These are phyloP conservation scores for Saccharum hybrid DNA, from an alignment of 202 grass and related monocot genomes.

Conservation along the genomic window DNA sequence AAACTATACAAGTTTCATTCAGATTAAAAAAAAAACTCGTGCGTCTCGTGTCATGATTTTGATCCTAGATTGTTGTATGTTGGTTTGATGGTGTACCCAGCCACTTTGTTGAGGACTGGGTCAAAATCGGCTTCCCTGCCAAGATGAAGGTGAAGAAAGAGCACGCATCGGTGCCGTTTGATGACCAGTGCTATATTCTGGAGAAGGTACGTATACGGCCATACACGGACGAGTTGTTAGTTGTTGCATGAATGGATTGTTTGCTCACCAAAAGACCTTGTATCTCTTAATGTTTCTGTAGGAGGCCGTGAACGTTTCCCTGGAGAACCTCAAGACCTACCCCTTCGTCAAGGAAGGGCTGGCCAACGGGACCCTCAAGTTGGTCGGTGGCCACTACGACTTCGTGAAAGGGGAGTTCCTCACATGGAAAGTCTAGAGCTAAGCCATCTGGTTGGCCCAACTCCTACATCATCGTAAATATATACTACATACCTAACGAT, in stretches of 20 bases:
- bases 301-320: constrained; percentile 77
- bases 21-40: not conserved
- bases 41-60: not conserved
- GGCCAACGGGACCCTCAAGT: constrained; percentile 63
- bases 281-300: constrained; percentile 37
- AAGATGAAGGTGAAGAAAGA: constrained; percentile 67
- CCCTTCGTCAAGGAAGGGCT: constrained; percentile 79
- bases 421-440: constrained; percentile 42
- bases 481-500: not conserved
- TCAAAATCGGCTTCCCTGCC: constrained; percentile 64
- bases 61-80: not conserved
- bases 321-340: constrained; percentile 78
- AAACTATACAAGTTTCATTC: not conserved
- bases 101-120: constrained; percentile 95
- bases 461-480: not conserved
- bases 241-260: not conserved
- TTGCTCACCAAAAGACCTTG: not conserved
- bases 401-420: constrained; percentile 71
- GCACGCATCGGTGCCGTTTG: constrained; percentile 41
- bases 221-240: not conserved
- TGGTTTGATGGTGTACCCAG: constrained; percentile 27
- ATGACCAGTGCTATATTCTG: constrained; percentile 61
- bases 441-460: not conserved
- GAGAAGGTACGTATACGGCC: constrained; percentile 64
- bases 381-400: constrained; percentile 78